Percentiles rank a stretch among this genome's conserved stretches.
phyloP scores from a whole-genome alignment of 768 basidiomycete species.

The Tricholoma sp. region DNA sequence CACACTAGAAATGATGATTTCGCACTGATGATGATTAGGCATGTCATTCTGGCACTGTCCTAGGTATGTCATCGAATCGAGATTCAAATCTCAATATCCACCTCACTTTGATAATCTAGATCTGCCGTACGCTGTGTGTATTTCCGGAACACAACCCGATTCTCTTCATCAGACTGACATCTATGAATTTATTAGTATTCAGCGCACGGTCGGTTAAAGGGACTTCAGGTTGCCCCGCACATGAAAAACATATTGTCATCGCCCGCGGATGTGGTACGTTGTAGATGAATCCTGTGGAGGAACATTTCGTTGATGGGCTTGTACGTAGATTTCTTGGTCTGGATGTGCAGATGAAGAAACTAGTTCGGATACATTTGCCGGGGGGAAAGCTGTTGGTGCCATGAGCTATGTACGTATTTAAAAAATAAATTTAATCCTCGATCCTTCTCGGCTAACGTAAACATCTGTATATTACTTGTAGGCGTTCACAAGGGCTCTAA shows the following conservation, averaged over 20 bases:
- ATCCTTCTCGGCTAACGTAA: not conserved
- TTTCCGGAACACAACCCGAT: not conserved
- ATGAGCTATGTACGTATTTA: slow-evolving; percentile 71
- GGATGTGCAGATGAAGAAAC: slow-evolving; percentile 69
- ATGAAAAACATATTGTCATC: slow-evolving; percentile 42
- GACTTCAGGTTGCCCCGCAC: slow-evolving; percentile 31
- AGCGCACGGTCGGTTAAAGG: slow-evolving; percentile 50
- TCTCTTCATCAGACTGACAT: not conserved
- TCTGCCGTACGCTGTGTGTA: slow-evolving; percentile 44
- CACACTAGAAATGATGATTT: not conserved
- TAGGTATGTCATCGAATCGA: slow-evolving; percentile 31
- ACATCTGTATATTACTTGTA: slow-evolving; percentile 23
- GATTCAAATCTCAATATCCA: not conserved
- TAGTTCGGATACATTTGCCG: slow-evolving; percentile 64
- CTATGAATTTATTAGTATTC: slow-evolving; percentile 41
- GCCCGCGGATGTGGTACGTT: slow-evolving; percentile 62
- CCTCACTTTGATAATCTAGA: slow-evolving; percentile 23
- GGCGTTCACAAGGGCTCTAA: slow-evolving; percentile 57
- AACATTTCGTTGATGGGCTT: not conserved
- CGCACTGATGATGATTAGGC: slow-evolving; percentile 24
- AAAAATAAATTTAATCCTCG: not conserved
- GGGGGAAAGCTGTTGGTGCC: slow-evolving; percentile 65
- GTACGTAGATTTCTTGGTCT: slow-evolving; percentile 58
- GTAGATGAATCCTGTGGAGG: not conserved
- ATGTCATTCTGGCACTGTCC: slow-evolving; percentile 51